Evolutionary conservation across 2,329 filamentous ascomycete species (phyloP).

Genomic region (Stenocarpella maydis): DNA sequence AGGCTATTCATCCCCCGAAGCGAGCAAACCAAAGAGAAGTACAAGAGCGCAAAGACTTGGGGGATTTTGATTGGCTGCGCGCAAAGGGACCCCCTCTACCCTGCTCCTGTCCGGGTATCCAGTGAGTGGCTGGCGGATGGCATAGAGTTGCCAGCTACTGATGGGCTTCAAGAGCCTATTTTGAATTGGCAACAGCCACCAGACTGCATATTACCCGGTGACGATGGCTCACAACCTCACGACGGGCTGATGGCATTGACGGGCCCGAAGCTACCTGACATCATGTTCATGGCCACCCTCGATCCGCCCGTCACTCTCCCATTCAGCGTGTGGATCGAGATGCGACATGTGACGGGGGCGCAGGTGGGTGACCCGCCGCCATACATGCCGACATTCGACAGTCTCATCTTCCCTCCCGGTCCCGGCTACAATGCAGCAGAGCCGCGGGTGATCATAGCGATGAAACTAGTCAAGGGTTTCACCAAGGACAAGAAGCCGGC

Average conservation of each 20-base stretch:
- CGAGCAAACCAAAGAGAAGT: slow-evolving; percentile 43
- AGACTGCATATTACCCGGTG: slow-evolving; percentile 63
- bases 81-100: slow-evolving; percentile 55
- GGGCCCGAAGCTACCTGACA: slow-evolving; percentile 68
- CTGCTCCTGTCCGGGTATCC: slow-evolving; percentile 71
- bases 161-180: slow-evolving; percentile 48
- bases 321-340: slow-evolving; percentile 66
- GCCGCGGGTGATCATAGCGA: slow-evolving; percentile 61
- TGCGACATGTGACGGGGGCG: slow-evolving; percentile 65
- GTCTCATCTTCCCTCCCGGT: slow-evolving; percentile 62
- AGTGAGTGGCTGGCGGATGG: slow-evolving; percentile 76
- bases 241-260: slow-evolving; percentile 58
- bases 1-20: slow-evolving; percentile 47
- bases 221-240: slow-evolving; percentile 51
- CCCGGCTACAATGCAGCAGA: slow-evolving; percentile 64
- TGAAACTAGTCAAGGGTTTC: slow-evolving; percentile 56
- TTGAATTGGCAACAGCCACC: slow-evolving; percentile 79
- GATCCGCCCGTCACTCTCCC: slow-evolving; percentile 78
- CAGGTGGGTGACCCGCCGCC: slow-evolving; percentile 49
- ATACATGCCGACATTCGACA: slow-evolving; percentile 63
- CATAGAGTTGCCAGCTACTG: slow-evolving; percentile 60
- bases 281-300: slow-evolving; percentile 78
- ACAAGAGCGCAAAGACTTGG: slow-evolving; percentile 63
- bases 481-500: slow-evolving; percentile 42
- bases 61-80: slow-evolving; percentile 73